Evolutionary conservation across 148 eudicot genomes (phyloP).

Genomic region (Cornus kousa): DNA sequence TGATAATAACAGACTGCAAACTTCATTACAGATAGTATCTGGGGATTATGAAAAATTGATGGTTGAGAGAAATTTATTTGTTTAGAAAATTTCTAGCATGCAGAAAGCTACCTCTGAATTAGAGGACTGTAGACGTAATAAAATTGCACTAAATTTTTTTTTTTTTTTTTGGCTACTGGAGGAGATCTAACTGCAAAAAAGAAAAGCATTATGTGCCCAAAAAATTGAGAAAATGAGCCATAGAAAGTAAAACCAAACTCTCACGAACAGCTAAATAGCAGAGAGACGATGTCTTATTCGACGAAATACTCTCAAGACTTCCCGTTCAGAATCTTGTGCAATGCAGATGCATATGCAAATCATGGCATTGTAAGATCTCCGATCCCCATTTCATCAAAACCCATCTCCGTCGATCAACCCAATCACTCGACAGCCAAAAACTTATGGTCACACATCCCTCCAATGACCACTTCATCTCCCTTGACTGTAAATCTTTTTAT

Average conservation of each 20-base stretch:
- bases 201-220: conserved; percentile 45
- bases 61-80: conserved; percentile 45
- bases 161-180: no score
- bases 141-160: conserved; percentile 40
- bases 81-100: conserved; percentile 46
- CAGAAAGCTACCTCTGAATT: conserved; percentile 50
- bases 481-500: no score
- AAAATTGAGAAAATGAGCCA: no score
- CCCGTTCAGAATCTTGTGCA: conserved; percentile 26
- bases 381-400: conserved; percentile 24
- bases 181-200: conserved; percentile 50
- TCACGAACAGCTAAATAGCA: no score
- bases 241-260: no score
- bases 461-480: no score
- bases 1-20: conserved; percentile 54
- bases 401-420: no score
- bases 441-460: no score
- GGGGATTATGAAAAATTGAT: conserved; percentile 52
- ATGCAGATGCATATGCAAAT: conserved; percentile 30
- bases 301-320: conserved; percentile 24
- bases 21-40: conserved; percentile 39
- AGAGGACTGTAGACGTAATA: conserved; percentile 55
- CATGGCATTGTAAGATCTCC: conserved; percentile 39
- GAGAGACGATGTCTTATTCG: conserved; percentile 16
- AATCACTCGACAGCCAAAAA: no score